Conservation (phyloP, 495 filamentous ascomycete species). For the Penicillium samsonianum region DNA sequence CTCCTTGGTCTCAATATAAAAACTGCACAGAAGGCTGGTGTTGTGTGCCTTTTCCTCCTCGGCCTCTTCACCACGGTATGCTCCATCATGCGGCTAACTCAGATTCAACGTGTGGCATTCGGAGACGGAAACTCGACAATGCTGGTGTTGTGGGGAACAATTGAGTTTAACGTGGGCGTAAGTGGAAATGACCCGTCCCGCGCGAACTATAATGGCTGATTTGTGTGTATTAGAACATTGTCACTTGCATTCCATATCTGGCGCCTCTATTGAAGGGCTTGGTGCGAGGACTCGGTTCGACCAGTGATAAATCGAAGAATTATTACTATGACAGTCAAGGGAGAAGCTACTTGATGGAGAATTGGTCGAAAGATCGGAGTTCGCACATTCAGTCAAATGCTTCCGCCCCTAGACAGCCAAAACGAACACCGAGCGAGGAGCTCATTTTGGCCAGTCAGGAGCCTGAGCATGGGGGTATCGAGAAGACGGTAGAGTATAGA, state of each 20-base stretch:
- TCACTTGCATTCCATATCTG: constrained; percentile 49
- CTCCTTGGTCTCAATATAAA: constrained; percentile 54
- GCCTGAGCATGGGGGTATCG: constrained; percentile 36
- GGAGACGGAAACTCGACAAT: constrained; percentile 58
- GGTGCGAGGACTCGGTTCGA: constrained; percentile 35
- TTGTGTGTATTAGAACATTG: constrained; percentile 39
- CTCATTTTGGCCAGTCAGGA: constrained; percentile 40
- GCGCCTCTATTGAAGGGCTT: constrained; percentile 45
- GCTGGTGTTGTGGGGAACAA: constrained; percentile 59
- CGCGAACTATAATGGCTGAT: background rate
- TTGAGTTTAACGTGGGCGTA: constrained; percentile 60
- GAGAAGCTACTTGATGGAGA: constrained; percentile 36
- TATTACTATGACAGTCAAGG: constrained; percentile 26
- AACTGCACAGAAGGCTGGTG: constrained; percentile 50
- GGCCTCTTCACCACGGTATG: constrained; percentile 61
- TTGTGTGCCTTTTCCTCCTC: constrained; percentile 57
- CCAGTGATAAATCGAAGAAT: constrained; percentile 14
- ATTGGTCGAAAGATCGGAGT: constrained; percentile 33
- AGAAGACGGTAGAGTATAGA: constrained; percentile 50
- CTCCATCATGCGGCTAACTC: constrained; percentile 54
- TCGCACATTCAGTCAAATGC: constrained; percentile 33
- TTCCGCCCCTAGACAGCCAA: constrained; percentile 25
- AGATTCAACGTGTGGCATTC: constrained; percentile 54
- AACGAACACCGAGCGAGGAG: constrained; percentile 45
- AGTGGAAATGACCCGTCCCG: constrained; percentile 10